These are phyloP conservation scores for Alternaria ventricosa DNA, from an alignment of 2,329 filamentous ascomycete species.

Conservation along the genomic window DNA sequence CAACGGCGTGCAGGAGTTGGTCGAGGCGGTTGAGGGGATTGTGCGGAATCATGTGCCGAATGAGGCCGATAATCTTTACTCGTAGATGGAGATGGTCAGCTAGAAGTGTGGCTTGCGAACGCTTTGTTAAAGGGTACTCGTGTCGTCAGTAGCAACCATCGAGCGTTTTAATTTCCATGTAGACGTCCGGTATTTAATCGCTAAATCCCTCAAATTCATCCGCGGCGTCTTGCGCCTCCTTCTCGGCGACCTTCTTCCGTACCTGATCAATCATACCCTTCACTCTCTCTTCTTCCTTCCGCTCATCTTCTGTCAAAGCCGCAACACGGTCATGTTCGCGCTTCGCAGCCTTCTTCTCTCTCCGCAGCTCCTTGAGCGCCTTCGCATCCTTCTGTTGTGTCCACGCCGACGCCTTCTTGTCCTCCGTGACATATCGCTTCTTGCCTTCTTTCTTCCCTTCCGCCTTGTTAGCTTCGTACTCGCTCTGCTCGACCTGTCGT, in stretches of 20 bases:
- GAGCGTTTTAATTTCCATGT: background rate
- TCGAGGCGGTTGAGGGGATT: background rate
- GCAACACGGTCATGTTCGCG: constrained; percentile 37
- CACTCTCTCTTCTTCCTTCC: constrained; percentile 43
- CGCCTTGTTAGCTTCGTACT: constrained; percentile 21
- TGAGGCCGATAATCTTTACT: background rate
- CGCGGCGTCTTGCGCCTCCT: constrained; percentile 33
- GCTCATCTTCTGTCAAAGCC: constrained; percentile 36
- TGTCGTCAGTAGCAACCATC: too few relatives aligned
- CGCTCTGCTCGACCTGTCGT: constrained; percentile 45
- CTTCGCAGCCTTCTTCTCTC: constrained; percentile 44
- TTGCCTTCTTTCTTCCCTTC: constrained; percentile 39
- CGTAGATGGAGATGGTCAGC: background rate
- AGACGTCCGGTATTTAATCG: constrained; percentile 19
- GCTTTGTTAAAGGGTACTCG: too few relatives aligned
- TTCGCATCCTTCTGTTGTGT: constrained; percentile 47
- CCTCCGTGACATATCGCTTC: constrained; percentile 33
- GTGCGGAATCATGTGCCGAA: background rate
- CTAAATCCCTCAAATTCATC: constrained; percentile 47
- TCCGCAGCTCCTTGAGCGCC: constrained; percentile 37
- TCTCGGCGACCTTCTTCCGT: constrained; percentile 30
- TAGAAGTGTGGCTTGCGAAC: too few relatives aligned
- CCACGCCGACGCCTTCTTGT: constrained; percentile 42
- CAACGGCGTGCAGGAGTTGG: background rate
- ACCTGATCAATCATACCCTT: constrained; percentile 42